These are phyloP conservation scores for Phaeodactylum tricornutum DNA, from an alignment of 108 stramenopile genomes.

Conservation along the genomic window DNA sequence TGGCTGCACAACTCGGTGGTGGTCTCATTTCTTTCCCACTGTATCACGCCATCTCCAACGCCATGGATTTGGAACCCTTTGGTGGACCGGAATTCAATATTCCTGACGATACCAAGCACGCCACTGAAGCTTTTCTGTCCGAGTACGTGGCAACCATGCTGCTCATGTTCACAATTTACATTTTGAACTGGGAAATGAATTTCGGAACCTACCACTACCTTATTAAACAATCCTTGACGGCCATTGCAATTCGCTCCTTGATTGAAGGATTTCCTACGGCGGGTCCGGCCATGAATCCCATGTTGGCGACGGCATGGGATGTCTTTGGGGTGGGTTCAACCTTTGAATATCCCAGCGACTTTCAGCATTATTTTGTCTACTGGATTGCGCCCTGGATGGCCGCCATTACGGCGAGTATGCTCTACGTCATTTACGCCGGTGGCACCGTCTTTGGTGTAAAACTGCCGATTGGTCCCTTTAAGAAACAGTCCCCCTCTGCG, in stretches of 20 bases:
- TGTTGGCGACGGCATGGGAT: constrained; percentile 75
- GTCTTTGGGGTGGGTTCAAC: constrained; percentile 48
- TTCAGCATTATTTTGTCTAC: constrained; percentile 75
- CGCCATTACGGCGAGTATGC: constrained; percentile 47
- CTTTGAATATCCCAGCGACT: constrained; percentile 45
- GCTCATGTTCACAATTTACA: constrained; percentile 67
- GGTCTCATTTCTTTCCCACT: constrained; percentile 78
- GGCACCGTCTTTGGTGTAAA: constrained; percentile 58
- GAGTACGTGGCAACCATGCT: constrained; percentile 66
- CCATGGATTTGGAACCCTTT: constrained; percentile 42
- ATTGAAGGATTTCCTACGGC: constrained; percentile 74
- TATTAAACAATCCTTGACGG: constrained; percentile 83
- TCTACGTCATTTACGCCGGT: constrained; percentile 71
- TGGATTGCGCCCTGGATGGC: constrained; percentile 65
- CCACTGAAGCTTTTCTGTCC: constrained; percentile 44
- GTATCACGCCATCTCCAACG: constrained; percentile 47
- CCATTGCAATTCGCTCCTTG: constrained; percentile 69
- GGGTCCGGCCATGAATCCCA: constrained; percentile 88
- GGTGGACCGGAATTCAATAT: constrained; percentile 78
- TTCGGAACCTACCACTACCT: constrained; percentile 80
- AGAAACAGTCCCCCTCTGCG: constrained; percentile 16
- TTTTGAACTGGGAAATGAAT: constrained; percentile 74
- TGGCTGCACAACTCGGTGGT: constrained; percentile 70
- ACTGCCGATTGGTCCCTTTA: constrained; percentile 67
- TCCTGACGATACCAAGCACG: constrained; percentile 35